A percentile compares a stretch with the other conserved stretches of the same genome.
Evolutionary conservation across 2,329 filamentous ascomycete genomes (phyloP).

Genomic region (Sporothrix dimorphospora): DNA sequence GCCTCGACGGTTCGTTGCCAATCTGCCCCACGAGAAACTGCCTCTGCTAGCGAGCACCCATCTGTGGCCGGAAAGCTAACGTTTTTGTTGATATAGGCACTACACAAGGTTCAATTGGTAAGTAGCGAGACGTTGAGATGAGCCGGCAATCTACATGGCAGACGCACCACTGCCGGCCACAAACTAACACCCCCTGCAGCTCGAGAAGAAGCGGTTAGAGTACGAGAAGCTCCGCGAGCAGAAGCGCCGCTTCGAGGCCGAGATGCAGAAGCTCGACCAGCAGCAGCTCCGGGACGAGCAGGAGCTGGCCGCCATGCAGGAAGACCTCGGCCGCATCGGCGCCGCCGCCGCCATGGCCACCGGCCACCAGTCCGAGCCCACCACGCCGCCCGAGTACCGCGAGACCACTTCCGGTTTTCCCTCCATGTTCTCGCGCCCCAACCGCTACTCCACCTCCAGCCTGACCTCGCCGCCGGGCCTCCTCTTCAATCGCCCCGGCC

Average conservation of each 20-base stretch:
- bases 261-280: slow-evolving; percentile 87
- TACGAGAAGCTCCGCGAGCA: slow-evolving; percentile 91
- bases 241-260: slow-evolving; percentile 84
- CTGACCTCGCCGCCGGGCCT: slow-evolving; percentile 76
- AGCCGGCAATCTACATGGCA: neutral
- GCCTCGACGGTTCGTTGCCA: slow-evolving; percentile 39
- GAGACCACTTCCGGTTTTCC: slow-evolving; percentile 73
- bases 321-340: slow-evolving; percentile 67
- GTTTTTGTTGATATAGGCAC: slow-evolving; percentile 50
- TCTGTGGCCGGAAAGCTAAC: slow-evolving; percentile 22
- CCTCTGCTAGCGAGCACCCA: neutral
- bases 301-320: slow-evolving; percentile 82
- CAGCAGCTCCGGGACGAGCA: slow-evolving; percentile 81
- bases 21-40: neutral
- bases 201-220: slow-evolving; percentile 91
- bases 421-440: slow-evolving; percentile 78
- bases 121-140: slow-evolving; percentile 22
- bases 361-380: slow-evolving; percentile 89
- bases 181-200: slow-evolving; percentile 52
- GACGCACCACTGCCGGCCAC: neutral
- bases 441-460: slow-evolving; percentile 87
- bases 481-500: slow-evolving; percentile 70
- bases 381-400: slow-evolving; percentile 90
- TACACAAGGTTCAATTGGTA: slow-evolving; percentile 79
- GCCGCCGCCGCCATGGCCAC: slow-evolving; percentile 50